Percentiles rank a stretch among this genome's conserved stretches.
These are phyloP conservation scores for Pilatotrama ljubarskyi DNA, from an alignment of 768 basidiomycete species.

Conservation along the genomic window DNA sequence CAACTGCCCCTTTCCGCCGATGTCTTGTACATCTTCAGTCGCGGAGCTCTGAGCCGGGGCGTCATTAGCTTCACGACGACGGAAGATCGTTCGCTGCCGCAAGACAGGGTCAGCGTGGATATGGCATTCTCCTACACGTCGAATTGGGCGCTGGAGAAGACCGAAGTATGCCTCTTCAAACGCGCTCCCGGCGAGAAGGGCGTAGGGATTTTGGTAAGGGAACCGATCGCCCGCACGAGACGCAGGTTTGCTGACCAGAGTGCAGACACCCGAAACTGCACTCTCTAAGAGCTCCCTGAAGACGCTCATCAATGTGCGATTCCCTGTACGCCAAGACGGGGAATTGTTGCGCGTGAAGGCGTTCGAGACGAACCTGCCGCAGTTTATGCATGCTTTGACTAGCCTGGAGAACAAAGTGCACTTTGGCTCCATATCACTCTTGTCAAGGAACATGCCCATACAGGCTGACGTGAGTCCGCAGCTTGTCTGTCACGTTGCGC, in stretches of 20 bases:
- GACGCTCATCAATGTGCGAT: conserved; percentile 1
- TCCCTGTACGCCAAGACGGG: neutral
- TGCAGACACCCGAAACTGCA: neutral
- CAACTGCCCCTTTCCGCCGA: conserved; percentile 18
- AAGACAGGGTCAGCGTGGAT: conserved; percentile 19
- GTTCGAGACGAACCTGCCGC: conserved; percentile 12
- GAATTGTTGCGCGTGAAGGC: neutral
- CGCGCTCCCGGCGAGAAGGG: conserved; percentile 14
- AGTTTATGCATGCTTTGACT: neutral
- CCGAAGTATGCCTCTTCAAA: conserved; percentile 23
- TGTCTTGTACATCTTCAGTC: conserved; percentile 20
- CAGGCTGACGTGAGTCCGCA: neutral
- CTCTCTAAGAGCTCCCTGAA: neutral
- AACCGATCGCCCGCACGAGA: neutral
- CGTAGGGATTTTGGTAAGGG: conserved; percentile 17
- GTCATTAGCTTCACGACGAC: conserved; percentile 16
- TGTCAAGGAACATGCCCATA: neutral
- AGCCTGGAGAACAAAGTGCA: neutral
- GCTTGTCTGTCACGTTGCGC: no score
- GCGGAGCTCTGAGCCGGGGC: conserved; percentile 17
- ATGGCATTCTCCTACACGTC: conserved; percentile 4
- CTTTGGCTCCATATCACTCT: conserved; percentile 9
- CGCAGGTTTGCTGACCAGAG: neutral
- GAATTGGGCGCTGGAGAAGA: neutral
- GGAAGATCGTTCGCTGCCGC: neutral